Conservation (phyloP, 2,329 filamentous ascomycete genomes). For the Lasiodiplodia hormozganensis region DNA sequence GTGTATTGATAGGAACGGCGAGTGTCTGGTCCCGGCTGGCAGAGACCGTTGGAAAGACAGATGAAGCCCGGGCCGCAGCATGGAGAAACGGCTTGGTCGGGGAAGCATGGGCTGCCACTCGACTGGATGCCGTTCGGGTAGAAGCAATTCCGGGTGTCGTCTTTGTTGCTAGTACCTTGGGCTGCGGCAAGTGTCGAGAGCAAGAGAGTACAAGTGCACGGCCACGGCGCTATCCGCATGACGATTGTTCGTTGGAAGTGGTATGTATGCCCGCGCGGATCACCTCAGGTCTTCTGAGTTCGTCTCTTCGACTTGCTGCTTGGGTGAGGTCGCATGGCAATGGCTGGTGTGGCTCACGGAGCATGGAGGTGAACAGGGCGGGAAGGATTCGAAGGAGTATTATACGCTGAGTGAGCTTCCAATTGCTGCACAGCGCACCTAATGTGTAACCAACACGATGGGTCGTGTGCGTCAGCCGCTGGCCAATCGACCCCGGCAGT, state of each 20-base stretch:
- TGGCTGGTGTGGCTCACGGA: background rate
- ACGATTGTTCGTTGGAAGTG: background rate
- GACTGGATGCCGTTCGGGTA: constrained; percentile 34
- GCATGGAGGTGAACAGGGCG: background rate
- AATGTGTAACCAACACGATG: background rate
- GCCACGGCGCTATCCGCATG: constrained; percentile 10
- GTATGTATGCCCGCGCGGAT: background rate
- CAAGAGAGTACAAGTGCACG: background rate
- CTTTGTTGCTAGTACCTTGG: constrained; percentile 20
- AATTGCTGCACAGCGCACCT: background rate
- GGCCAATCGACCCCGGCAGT: background rate
- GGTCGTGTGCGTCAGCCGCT: background rate
- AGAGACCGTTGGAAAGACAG: constrained; percentile 37
- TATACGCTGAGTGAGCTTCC: constrained; percentile 1
- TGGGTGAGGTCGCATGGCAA: background rate
- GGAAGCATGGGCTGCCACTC: constrained; percentile 33
- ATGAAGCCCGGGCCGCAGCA: constrained; percentile 37
- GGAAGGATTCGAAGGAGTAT: constrained; percentile 20
- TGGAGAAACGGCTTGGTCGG: constrained; percentile 33
- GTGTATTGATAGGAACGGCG: constrained; percentile 32
- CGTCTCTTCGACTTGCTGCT: background rate
- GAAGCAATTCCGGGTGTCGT: constrained; percentile 33
- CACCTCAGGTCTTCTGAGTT: background rate
- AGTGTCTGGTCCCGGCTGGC: constrained; percentile 33
- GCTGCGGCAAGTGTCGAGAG: background rate